phyloP scores from a whole-genome alignment of 2,329 filamentous ascomycete species.

The Exserohilum rostratum region DNA sequence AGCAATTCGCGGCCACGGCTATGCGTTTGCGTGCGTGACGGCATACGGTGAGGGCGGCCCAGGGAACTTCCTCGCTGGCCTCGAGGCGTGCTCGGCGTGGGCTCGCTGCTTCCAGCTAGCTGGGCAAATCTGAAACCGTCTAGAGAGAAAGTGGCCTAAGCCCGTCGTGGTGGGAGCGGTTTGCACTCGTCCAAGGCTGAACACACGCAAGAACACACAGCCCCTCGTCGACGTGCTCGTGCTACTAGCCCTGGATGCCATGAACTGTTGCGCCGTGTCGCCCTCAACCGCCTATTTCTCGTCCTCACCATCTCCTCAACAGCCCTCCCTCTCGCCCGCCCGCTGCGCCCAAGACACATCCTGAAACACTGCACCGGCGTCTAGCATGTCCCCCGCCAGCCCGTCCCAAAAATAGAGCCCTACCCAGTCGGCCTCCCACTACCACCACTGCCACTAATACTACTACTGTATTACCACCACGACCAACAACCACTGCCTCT shows the following conservation, averaged over 20 bases:
- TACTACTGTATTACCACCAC: constrained; percentile 1
- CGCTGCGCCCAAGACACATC: constrained; percentile 19
- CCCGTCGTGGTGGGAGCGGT: constrained; percentile 19
- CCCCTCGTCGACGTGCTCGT: constrained; percentile 22
- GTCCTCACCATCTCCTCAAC: background rate
- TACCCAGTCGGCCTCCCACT: constrained; percentile 20
- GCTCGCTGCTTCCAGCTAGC: constrained; percentile 9
- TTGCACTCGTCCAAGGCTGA: constrained; percentile 18
- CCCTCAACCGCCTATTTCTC: background rate
- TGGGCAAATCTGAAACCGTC: constrained; percentile 20
- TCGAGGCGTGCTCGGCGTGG: constrained; percentile 2
- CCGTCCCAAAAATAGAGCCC: constrained; percentile 39
- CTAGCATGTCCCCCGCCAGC: constrained; percentile 31
- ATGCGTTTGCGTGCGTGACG: constrained; percentile 10
- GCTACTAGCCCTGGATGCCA: constrained; percentile 12
- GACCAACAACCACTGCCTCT: too few species aligned
- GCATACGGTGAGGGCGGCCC: constrained; percentile 8
- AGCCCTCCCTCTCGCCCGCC: constrained; percentile 5
- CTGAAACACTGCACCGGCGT: constrained; percentile 40
- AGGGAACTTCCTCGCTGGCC: constrained; percentile 11
- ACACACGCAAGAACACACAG: constrained; percentile 22
- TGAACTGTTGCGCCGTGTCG: constrained; percentile 9
- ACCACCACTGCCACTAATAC: constrained; percentile 18
- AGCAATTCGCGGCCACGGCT: background rate
- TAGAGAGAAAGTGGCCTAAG: constrained; percentile 27